Base-by-base conservation (phyloP, 495 filamentous ascomycete species). In the Neurospora tetraspora region DNA sequence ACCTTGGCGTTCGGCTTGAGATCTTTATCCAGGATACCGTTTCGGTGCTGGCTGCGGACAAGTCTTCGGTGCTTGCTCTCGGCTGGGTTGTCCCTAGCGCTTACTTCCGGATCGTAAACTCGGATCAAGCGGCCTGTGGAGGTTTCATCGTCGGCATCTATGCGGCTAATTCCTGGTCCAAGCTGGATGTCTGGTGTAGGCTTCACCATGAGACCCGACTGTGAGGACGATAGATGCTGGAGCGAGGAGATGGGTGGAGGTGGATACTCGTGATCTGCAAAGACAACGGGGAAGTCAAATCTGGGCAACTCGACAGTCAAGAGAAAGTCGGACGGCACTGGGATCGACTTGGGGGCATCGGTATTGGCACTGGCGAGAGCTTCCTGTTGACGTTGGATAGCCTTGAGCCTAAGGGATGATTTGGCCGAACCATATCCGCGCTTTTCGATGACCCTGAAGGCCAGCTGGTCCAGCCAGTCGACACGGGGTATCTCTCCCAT, bases 1-100 rank as follows among this genome's bases (percentile, higher is more conserved):
- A 94, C 93, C 81, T 97, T 96, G n/a, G 94, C 92, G 77, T 98
- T 98, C 2, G 96, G 96, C 78, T 95, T 97, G 71, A 97, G 82
- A 76, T 99, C 96, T 59, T 95, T 90, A 79, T 98, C 96, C 75
- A 98, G 83, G 40, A 94, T 91, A 16, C 94, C 94, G 70, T 94
- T 96, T n/a, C 96, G 89, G 78, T 97, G 93, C 69, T 85, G 83
- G 77, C 93, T 96, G 75, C 96, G 89, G 69, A 98, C 92, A 42
- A 99, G 88, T 69, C 94, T 85, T 23, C 96, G 89, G 77, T 99
- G 96, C 80, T 98, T 98, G 82, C 89, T 94, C 82, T 99, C 96
- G 18, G 93, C 94, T 20, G 95, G 96, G 80, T 99, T 99, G 68
- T 97, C 94, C 68, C 87, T 87, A 6, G 91, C 89, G 2, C 93